Evolutionary conservation across 345 rosid species (phyloP).

Genomic region (Laguncularia racemosa): DNA sequence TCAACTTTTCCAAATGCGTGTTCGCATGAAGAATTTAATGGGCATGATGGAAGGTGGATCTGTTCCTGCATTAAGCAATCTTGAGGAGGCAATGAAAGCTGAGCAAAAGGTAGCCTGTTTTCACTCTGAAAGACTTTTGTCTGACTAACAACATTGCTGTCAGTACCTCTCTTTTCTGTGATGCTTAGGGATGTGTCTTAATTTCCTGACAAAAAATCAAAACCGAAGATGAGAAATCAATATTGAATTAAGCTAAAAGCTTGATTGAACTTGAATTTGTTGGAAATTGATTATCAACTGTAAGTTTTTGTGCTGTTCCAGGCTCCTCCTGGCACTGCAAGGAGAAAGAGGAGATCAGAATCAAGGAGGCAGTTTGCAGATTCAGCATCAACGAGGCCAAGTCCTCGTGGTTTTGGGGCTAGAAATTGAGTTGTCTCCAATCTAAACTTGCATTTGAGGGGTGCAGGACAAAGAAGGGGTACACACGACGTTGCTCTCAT

Average conservation of each 20-base stretch:
- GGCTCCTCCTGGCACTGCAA: slow-evolving; percentile 92
- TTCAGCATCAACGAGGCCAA: slow-evolving; percentile 42
- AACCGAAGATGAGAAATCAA: too few species aligned
- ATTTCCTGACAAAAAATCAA: background rate
- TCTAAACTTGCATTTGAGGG: too few species aligned
- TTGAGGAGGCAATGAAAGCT: slow-evolving; percentile 75
- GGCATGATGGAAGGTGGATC: slow-evolving; percentile 93
- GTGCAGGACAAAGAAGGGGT: too few species aligned
- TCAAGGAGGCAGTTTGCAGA: slow-evolving; percentile 62
- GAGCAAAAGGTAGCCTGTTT: slow-evolving; percentile 58
- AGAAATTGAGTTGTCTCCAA: slow-evolving; percentile 28
- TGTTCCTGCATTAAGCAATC: slow-evolving; percentile 80
- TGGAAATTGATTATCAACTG: too few species aligned
- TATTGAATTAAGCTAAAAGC: too few species aligned
- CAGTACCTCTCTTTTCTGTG: background rate
- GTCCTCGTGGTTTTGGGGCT: slow-evolving; percentile 82
- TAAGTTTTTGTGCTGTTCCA: slow-evolving; percentile 11
- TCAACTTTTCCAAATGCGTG: slow-evolving; percentile 95
- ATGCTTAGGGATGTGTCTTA: background rate
- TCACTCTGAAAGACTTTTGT: background rate
- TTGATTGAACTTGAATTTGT: background rate
- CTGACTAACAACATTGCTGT: background rate
- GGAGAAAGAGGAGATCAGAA: slow-evolving; percentile 64
- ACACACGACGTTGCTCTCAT: too few species aligned
- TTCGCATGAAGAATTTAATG: slow-evolving; percentile 92